Evolutionary conservation across 306 rosid species (phyloP).

Genomic region (Abrus precatorius): DNA sequence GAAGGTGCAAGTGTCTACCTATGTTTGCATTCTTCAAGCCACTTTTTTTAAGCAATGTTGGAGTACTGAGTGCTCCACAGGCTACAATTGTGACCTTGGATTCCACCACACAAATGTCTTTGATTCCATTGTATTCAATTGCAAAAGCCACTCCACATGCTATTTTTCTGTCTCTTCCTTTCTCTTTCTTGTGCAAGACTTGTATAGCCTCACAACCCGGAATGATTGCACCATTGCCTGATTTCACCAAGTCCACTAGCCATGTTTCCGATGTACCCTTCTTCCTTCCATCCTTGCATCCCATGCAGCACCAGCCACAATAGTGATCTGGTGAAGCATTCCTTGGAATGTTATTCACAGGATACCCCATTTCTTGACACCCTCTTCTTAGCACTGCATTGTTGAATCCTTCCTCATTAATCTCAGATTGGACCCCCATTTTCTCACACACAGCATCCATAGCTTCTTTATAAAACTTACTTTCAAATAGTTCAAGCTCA

Average conservation of each 20-base stretch:
- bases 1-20: slow-evolving; percentile 80
- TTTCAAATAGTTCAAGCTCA: slow-evolving; percentile 67
- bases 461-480: slow-evolving; percentile 70
- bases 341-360: slow-evolving; percentile 68
- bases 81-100: slow-evolving; percentile 82
- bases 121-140: slow-evolving; percentile 53
- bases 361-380: slow-evolving; percentile 76
- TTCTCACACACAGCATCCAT: slow-evolving; percentile 69
- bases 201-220: slow-evolving; percentile 68
- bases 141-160: slow-evolving; percentile 68
- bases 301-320: slow-evolving; percentile 89
- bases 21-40: slow-evolving; percentile 74
- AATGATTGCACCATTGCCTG: slow-evolving; percentile 80
- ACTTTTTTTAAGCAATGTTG: slow-evolving; percentile 67
- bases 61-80: slow-evolving; percentile 84
- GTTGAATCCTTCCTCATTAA: slow-evolving; percentile 76
- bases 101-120: slow-evolving; percentile 69
- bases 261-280: slow-evolving; percentile 81
- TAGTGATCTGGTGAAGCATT: slow-evolving; percentile 73
- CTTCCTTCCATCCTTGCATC: slow-evolving; percentile 83
- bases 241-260: slow-evolving; percentile 77
- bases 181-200: slow-evolving; percentile 54
- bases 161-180: slow-evolving; percentile 53
- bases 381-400: slow-evolving; percentile 78
- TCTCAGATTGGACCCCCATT: slow-evolving; percentile 79